Base-by-base conservation (phyloP, 2,329 filamentous ascomycete genomes). In the Chaetoscypha palmicola region DNA sequence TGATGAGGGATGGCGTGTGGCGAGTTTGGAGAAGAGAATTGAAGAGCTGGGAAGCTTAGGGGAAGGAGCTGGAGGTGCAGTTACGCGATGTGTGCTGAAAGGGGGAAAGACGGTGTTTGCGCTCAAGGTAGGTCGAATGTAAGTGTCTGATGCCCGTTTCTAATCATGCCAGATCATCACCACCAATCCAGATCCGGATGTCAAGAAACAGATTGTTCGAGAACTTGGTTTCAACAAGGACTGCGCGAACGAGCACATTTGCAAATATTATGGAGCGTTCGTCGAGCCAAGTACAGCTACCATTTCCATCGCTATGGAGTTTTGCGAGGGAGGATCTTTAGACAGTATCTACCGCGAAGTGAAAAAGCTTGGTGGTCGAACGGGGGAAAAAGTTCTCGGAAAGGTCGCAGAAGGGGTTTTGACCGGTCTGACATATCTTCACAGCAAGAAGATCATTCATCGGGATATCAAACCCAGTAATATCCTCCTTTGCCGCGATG, bases 271-370 rank as follows among this genome's bases (percentile, higher is more conserved):
- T 60, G 92, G 92, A 51, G 91, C 91, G 31, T 98, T 97, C 63
- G 87, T 94, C 63, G 91, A 98, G 62, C 86, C 92, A 46, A 84
- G 88, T n/a, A 94, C 88, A 8, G 88, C 90, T 39, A 97, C 91
- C 37, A 97, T 98, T 55, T 95, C 88, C 37, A 98, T 98, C 61
- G 90, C 89, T 45, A 98, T 98, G 92, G 92, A 98, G 64, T 97
- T 94, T 59, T 98, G 92, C 63, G 92, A 97, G 66, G 92, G 92
- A 46, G 92, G 92, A 41, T 95, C 88, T 36, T 76, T 98, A 16
- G 90, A 98, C 68, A 92, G 87, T 62, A 92, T 98, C 53, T 98
- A 98, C 71, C 87, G 87, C 54, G 92, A 98, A 67, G 90, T 98
- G 26, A 95, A 95, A 70, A 88, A 92, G 56, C 77, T 97, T 2